Conservation (phyloP, 2,329 filamentous ascomycete species). For the Nothomitra cinnamomea region DNA sequence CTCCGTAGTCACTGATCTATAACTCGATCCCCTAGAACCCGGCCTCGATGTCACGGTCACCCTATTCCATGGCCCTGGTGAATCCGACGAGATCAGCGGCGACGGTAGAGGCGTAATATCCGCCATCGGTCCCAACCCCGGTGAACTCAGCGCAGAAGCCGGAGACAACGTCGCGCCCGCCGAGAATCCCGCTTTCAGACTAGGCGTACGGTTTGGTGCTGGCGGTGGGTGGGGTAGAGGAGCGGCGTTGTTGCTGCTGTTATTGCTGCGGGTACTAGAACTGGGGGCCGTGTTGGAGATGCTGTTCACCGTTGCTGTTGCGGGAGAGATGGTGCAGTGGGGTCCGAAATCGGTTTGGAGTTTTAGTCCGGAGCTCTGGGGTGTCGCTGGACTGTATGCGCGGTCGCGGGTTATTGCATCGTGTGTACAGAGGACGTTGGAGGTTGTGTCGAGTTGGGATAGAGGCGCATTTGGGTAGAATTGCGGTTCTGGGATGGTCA, state of each 20-base stretch:
- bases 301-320: too few species aligned
- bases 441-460: neutral
- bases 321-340: neutral
- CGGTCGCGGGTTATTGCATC: neutral
- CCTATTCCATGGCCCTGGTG: constrained; percentile 48
- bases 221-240: neutral
- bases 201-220: constrained; percentile 25
- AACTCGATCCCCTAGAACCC: constrained; percentile 19
- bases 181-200: constrained; percentile 24
- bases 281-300: neutral
- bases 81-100: constrained; percentile 48
- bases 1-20: constrained; percentile 20
- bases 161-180: constrained; percentile 30
- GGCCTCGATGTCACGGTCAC: constrained; percentile 19
- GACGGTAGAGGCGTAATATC: constrained; percentile 68
- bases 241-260: neutral
- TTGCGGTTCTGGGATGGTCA: neutral
- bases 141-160: constrained; percentile 53
- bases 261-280: neutral
- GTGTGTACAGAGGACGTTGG: neutral
- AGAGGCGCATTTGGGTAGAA: neutral
- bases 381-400: neutral
- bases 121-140: constrained; percentile 57
- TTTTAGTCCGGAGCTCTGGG: neutral
- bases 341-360: neutral